Base-by-base conservation (phyloP, 1,284 basidiomycete species). In the Cryptococcus jaspeensis region DNA sequence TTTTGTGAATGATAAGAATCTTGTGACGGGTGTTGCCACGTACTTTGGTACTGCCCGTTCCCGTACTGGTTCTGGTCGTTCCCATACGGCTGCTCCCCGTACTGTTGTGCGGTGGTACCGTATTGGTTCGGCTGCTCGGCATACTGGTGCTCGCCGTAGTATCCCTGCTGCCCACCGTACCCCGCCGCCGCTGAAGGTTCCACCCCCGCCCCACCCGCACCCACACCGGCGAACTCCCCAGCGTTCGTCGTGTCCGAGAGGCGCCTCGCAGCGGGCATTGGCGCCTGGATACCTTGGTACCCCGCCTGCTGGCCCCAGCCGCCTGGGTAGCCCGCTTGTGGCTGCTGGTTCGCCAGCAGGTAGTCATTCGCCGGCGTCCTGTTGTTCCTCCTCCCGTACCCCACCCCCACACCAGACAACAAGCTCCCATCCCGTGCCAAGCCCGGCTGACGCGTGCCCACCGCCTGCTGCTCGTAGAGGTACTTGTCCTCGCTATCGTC, bases 391-490 rank as follows among this genome's bases (percentile, higher is more conserved):
- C 70, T 56, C 38, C 70, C 70, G 42, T 70, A 72, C 0, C 74
- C 74, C 20, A 73, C 58, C 9, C 74, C 74, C 13, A 76, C 74
- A 44, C 68, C 68, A 36, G 69, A 63, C 15, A 75, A 25, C 5
- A 70, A 64, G 48, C 62, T 64, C 4, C 65, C 72, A 50, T 65
- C 63, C 37, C 69, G 51, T 22, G 58, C 48, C 48, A 72, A 18
- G 3, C 56, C 61, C 58, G 13, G 55, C 59, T 28, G 54, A 47
- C 22, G 49, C 48, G 16, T 48, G 49, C 22, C 23, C 48, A 55
- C 49, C 15, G 60, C 35, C 2, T 42, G 52, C 15, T 44, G 65
- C 22, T 74, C 71, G 50, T 70, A 65, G 6, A 73, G 60, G 52
- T 73, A 76, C 58, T 74, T 68, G 54, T 75, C 69, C 52, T 76